Evolutionary conservation across 2,329 filamentous ascomycete genomes (phyloP), one percentile per base, ranked within the genome.

Genomic region (Endoconidiophora polonica): DNA sequence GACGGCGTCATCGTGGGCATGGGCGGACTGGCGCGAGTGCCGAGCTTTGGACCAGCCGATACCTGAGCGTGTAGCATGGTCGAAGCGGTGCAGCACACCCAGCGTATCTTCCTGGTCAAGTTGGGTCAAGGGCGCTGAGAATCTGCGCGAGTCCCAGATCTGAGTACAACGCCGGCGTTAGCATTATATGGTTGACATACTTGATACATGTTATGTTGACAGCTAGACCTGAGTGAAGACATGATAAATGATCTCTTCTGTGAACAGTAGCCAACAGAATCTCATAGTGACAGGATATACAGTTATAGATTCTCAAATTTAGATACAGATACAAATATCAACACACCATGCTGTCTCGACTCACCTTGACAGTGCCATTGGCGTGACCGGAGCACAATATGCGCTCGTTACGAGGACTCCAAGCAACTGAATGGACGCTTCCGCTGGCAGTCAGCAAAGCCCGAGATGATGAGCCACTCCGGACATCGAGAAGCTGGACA

Each of bases 61-160:
- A 1, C 61, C 63, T 12, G 60, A 57, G 1, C 61, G 60, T 29
- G 55, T 53, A 53, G 65, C 57, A 53, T 64, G 55, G 43, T 62
- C 56, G 57, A 61, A 63, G 14, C 62, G 61, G 43, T 69, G 62
- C 39, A 74, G 62, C 3, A 88, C 62, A 1, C 87, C 88, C 2
- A 83, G 68, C 2, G 79, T 80, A 59, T 95, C 86, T 59, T 94
- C 86, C 65, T 86, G 79, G 60, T 95, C 85, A 1, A 96, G 71
- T 39, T 83, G 73, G 0, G 81, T 86, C 29, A 96, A 69, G 18
- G 82, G 77, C 5, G 80, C 81, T 18, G 82, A 81, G 26, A 85
- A 83, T 29, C 84, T 79, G 3, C 90, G 74, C 23, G 95, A 76
- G 61, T 96, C 90, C 81, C 90, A 96, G 36, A 95, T 69, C 20